Base-by-base conservation (phyloP, 2,329 filamentous ascomycete genomes). In the Helicocarpus griseus region DNA sequence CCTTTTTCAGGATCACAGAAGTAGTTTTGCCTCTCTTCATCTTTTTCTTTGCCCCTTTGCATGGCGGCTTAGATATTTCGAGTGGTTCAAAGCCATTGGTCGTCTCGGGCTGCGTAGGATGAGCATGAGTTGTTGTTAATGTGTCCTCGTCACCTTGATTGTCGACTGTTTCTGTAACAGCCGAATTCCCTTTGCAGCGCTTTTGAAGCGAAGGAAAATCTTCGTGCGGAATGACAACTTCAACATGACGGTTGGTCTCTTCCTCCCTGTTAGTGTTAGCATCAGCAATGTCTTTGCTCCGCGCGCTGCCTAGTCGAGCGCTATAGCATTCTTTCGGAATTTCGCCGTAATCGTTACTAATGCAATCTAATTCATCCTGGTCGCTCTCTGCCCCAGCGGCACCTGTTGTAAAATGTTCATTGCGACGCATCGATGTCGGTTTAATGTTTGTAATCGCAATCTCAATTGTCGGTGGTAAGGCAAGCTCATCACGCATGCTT, bases 21-120 rank as follows among this genome's bases (percentile, higher is more conserved):
- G 64, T 68, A 4, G 69, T 69, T 53, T 73, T 73, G 35, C 68
- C 66, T 53, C 74, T 67, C 58, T 73, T 77, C 19, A 65, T 48
- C 48, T 71, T 72, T 56, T 64, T 71, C 67, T 69, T 77, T 62
- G 54, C 71, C 53, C 53, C 56, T 44, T 54, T 67, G 57, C 53
- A 69, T 60, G 53, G 56, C 63, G 55, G 67, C 64, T 50, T 57
- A 31, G 50, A 60, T 57, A 2, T 57, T 45, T 35, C 61, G 11
- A 5, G 31, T 9, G 38, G 38, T 22, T 40, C 19, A 8, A 19
- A 7, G 19, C 3, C 17, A 13, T 40, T 40, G 24, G 7, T 8
- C 17, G 8, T 13, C 26, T 29, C 24, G 13, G 22, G 40, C 13
- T 44, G 11, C 4, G 14, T 7, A 7, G 11, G 38, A 9, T 22